Conservation (phyloP, 129 eudicot species). For the Flaveria bidentis region DNA sequence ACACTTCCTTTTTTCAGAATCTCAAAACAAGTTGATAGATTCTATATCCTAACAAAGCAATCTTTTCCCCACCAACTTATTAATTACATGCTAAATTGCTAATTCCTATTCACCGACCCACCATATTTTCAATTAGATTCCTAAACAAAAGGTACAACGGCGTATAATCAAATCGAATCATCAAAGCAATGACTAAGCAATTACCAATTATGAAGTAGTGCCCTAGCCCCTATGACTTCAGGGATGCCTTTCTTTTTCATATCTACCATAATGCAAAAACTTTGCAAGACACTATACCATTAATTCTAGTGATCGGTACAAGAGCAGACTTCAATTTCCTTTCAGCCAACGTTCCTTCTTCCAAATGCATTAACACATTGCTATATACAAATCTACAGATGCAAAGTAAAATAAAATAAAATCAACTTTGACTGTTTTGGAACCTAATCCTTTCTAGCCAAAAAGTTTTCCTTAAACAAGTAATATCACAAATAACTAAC, state of each 20-base stretch:
- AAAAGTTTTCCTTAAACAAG: background rate
- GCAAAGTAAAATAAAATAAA: background rate
- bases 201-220: background rate
- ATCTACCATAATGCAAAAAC: background rate
- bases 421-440: background rate
- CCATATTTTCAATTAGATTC: background rate
- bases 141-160: background rate
- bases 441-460: no score
- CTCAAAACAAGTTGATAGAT: background rate
- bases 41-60: constrained; percentile 3
- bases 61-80: constrained; percentile 16
- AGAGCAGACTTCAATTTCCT: background rate
- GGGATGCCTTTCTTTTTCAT: background rate
- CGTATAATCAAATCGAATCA: background rate
- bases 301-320: background rate
- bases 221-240: background rate
- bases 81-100: background rate
- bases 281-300: background rate
- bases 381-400: background rate
- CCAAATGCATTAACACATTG: background rate
- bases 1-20: constrained; percentile 12
- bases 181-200: background rate
- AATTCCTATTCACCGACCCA: constrained; percentile 2
- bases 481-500: background rate
- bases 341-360: constrained; percentile 9